A percentile compares a stretch with the other conserved stretches of the same genome.
Conservation (phyloP, 495 filamentous ascomycete species). For the Penicillium bialowiezense region DNA sequence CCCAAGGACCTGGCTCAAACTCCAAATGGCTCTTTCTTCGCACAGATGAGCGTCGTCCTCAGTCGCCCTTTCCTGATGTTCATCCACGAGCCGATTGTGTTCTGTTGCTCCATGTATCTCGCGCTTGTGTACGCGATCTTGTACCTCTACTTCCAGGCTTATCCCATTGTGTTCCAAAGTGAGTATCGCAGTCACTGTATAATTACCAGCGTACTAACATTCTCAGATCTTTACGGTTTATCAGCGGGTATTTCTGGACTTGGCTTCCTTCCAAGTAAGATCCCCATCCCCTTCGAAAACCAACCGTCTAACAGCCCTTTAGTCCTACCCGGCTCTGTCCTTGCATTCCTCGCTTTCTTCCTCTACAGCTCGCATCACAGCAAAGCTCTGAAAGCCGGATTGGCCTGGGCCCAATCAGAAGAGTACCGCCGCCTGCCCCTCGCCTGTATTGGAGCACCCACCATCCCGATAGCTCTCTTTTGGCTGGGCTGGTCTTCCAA, state of each 20-base stretch:
- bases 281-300: background rate
- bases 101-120: conserved; percentile 54
- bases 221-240: conserved; percentile 47
- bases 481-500: conserved; percentile 58
- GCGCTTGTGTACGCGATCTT: conserved; percentile 58
- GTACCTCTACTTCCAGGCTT: conserved; percentile 61
- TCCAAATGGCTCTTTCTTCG: background rate
- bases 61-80: conserved; percentile 34
- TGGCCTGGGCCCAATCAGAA: conserved; percentile 33
- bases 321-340: conserved; percentile 21
- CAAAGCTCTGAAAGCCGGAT: conserved; percentile 18
- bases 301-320: background rate
- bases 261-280: conserved; percentile 33
- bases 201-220: background rate
- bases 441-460: conserved; percentile 41
- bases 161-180: conserved; percentile 54
- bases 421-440: conserved; percentile 65
- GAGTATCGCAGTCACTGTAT: background rate
- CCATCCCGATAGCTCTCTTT: conserved; percentile 53
- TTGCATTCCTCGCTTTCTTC: conserved; percentile 25
- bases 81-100: conserved; percentile 43
- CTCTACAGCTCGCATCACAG: conserved; percentile 25
- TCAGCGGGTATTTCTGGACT: conserved; percentile 27
- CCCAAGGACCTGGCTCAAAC: background rate
- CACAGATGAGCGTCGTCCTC: background rate